Evolutionary conservation across 306 rosid genomes (phyloP), one percentile per base, ranked within the genome.

Genomic region (Cucumis melo): DNA sequence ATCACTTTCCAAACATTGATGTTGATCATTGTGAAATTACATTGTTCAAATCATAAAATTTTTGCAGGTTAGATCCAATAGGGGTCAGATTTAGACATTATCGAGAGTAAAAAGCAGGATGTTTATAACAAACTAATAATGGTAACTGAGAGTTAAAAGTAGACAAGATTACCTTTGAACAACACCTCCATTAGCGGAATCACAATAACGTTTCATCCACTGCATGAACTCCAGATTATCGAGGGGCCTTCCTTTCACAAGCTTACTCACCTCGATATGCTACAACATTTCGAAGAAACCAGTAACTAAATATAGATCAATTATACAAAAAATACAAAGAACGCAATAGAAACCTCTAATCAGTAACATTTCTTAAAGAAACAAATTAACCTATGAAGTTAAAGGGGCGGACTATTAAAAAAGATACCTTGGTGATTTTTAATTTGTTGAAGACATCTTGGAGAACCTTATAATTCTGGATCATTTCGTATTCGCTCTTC

Each of bases 161-260:
- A 59, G 17, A 2, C 85, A 53, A 79, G 39, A 53, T 77, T 81
- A 94, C 99, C 19, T 79, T 56, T 79, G 79, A 62, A 73, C 42
- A 77, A 39, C 67, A 53, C 95, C 93, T 2, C 92, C 89, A 76
- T 83, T 85, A 73, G 88, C 85, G 0, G 99, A 90, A 81, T 94
- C 99, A 36, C 96, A 92, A 88, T 92, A 94, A 42, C 93, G 74
- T 81, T 94, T 94, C 97, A 94, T 81, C 99, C 99, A 94, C 64
- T 92, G 99, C 95, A 92, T 94, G 85, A 94, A 90, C 82, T 94
- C 99, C 82, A 94, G 72, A 81, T 94, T 94, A 79, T 94, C 97
- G 50, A 94, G 87, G 6, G 99, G 95, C 76, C 97, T 88, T 72
- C 99, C 99, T 64, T 94, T 94, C 63, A 92, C 93, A 7, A 94